Evolutionary conservation across 106 monocot species (phyloP), one percentile per base, ranked within the genome.

Genomic region (Agapanthus africanus): DNA sequence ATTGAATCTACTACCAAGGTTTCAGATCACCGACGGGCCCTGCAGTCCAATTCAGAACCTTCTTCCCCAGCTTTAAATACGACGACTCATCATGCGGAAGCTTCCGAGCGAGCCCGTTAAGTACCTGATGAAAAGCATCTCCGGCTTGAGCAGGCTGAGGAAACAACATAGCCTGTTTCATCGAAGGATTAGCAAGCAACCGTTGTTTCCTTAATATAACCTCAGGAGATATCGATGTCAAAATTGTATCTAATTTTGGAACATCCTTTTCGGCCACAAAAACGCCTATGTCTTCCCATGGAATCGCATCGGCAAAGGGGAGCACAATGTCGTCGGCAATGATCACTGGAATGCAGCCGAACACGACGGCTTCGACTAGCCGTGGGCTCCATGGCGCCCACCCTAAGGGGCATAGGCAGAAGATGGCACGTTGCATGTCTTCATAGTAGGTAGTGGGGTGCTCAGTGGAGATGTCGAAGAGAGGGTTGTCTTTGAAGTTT

Each of bases 311-410:
- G 23, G 80, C 87, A 16, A 87, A 87, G 0, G 87, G 87, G 5
- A 87, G 77, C 40, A 87, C 87, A 10, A 87, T 87, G 66, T 87
- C 80, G 19, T 87, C 83, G 0, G 87, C 83, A 36, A 87, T 80
- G 54, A 87, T 78, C 21, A 87, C 87, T 0, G 87, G 87, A 28
- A 87, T 83, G 83, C 87, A 87, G 25, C 87, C 83, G 14, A 87
- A 87, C 32, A 87, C 69, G 36, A 87, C 87, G 3, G 67, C 83
- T 66, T 87, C 83, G 30, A 87, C 87, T 40, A 87, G 35, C 37
- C 87, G 66, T 9, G 87, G 83, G 21, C 87, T 83, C 87, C 87
- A 87, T 41, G 83, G 83, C 3, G 87, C 87, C 87, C 87, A 87
- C 0, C 87, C 87, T 46, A 87, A 38, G 5, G 87, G 87, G 35